Evolutionary conservation across 176 grass and related monocot species (phyloP), one percentile per base, ranked within the genome.

Genomic region (Bolboschoenus planiculmis): DNA sequence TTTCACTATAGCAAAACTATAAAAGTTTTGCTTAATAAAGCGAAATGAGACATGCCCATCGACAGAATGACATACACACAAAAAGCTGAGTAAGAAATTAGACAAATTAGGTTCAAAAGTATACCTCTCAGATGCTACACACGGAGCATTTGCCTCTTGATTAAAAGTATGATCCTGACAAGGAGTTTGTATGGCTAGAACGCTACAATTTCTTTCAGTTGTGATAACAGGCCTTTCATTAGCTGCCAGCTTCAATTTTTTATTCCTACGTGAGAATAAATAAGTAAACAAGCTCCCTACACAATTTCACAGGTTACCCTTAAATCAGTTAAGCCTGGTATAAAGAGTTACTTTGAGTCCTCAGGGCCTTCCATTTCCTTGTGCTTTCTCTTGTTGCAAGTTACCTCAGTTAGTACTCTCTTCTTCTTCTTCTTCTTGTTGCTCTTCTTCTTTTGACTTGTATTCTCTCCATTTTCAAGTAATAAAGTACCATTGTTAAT

Each of bases 181-280:
- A 3, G 78, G 26, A 43, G 34, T 20, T 58, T 43, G 11, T 40
- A 29, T 39, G 23, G 79, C 51, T 18, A 24, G 44, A 33, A 21
- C 21, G 11, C n/a, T 42, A 80, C 47, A 33, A 15, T 60, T 59
- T 8, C 13, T 56, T 80, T 54, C 5, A 26, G 23, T 60, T 7
- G 42, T 80, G 15, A 80, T 60, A 81, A 44, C 56, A 43, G 56
- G 79, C 30, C 21, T 81, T 43, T 81, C 35, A 30, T 81, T 21
- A 81, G 79, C 35, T 16, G 7, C 40, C 34, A 29, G 10, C 54
- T 81, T 63, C 35, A 63, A 13, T 62, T 43, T 81, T 23, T 81
- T 81, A 16, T 81, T 62, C 35, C 78, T 62, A 62, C 26, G 57
- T 81, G 35, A 61, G 39, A 59, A 48, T 43, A 74, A 39, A 59